Base-by-base conservation (phyloP, 768 basidiomycete species). In the Amylocystis lapponica region DNA sequence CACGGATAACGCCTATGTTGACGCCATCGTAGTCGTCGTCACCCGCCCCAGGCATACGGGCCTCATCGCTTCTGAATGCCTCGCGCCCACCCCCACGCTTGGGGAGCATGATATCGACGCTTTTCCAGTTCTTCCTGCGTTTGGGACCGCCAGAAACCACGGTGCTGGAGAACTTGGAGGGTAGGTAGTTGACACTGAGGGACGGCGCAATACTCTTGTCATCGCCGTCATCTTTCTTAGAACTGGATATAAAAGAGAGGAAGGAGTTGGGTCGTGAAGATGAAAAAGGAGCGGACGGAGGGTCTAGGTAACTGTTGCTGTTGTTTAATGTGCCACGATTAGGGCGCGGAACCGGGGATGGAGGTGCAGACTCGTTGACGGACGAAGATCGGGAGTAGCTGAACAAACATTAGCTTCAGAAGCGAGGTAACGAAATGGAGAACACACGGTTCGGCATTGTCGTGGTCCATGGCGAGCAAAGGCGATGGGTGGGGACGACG, bases 41-140 rank as follows among this genome's bases (percentile, higher is more conserved):
- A 39, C 55, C 58, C 5, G 54, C 61, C 19, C 61, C 61, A 19
- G 66, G 64, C 65, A 67, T 66, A 41, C 66, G 64, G 1, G 66
- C 49, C 46, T 67, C 66, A 45, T 64, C 60, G 27, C 60, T 56
- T 23, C 49, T 54, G 55, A 67, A 67, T 0, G 84, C 86, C 48
- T 84, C 80, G 20, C 81, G 67, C 0, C 85, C 84, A 13, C 85
- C 85, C 29, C 86, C 85, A 27, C 67, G 72, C 62, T 83, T 83
- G 11, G 76, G 79, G 12, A 78, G 47, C 27, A 58, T 52, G 9
- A 61, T 49, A 30, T 63, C 68, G 25, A 53, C 56, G 32, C 59
- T 57, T 60, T 57, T 68, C 59, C 54, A 72, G 59, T 55, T 55
- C 35, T 64, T 61, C 45, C 70, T 64, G 38, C 64, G 59, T 49